Conservation (phyloP, 352 stramenopile species). For the Phytophthora kernoviae region DNA sequence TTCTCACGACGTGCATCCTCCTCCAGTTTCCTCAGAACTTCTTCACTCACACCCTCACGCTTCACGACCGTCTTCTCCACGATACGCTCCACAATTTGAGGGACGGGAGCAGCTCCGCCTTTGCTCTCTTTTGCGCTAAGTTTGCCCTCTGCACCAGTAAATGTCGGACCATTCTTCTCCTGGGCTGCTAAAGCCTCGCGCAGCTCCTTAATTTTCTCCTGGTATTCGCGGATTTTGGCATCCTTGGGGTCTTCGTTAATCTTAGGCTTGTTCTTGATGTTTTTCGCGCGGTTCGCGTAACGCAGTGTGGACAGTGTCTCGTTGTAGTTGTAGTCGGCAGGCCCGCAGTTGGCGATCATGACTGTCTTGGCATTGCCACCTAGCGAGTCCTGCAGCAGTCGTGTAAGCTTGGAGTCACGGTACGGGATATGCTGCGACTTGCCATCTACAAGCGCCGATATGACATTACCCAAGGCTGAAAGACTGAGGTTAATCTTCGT, state of each 20-base stretch:
- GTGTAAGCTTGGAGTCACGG: conserved; percentile 90
- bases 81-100: conserved; percentile 64
- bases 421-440: conserved; percentile 95
- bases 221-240: conserved; percentile 62
- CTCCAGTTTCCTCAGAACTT: conserved; percentile 79
- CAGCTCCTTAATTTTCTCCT: conserved; percentile 69
- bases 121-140: conserved; percentile 18
- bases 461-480: conserved; percentile 83
- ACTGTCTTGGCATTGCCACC: conserved; percentile 97
- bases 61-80: conserved; percentile 83
- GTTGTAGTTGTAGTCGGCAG: conserved; percentile 98
- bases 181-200: conserved; percentile 59
- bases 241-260: conserved; percentile 92
- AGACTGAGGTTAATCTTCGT: conserved; percentile 90
- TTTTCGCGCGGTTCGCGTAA: conserved; percentile 93
- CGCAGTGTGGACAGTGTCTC: conserved; percentile 92
- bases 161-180: conserved; percentile 41
- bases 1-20: conserved; percentile 80
- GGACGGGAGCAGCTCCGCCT: conserved; percentile 30
- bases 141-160: conserved; percentile 19
- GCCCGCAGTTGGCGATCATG: conserved; percentile 97
- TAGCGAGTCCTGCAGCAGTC: conserved; percentile 89
- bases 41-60: conserved; percentile 71
- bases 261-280: conserved; percentile 95
- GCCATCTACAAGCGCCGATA: conserved; percentile 82